Evolutionary conservation across 2,329 filamentous ascomycete genomes (phyloP).

Genomic region (Aspergillus ustus): DNA sequence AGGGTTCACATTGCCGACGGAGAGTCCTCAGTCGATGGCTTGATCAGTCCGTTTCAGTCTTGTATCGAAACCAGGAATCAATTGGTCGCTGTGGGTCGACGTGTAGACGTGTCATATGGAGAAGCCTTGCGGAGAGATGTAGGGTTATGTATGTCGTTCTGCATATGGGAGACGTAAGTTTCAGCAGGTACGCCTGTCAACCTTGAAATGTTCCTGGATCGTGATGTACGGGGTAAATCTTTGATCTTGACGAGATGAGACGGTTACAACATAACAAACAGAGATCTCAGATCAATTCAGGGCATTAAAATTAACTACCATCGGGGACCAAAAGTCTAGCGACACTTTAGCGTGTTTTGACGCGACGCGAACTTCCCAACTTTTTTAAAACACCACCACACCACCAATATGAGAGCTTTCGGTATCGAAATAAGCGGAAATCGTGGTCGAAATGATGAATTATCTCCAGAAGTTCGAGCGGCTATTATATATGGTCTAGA

Average conservation of each 20-base stretch:
- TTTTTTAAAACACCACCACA: too few species aligned
- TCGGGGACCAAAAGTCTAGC: not conserved
- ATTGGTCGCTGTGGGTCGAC: conserved; percentile 9
- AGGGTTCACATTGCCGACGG: not conserved
- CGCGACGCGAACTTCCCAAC: too few species aligned
- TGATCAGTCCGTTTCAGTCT: not conserved
- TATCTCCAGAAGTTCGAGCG: not conserved
- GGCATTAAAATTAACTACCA: not conserved
- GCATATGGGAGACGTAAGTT: not conserved
- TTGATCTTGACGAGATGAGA: not conserved
- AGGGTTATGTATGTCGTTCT: not conserved
- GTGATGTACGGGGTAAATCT: not conserved
- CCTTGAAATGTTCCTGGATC: not conserved
- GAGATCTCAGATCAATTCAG: not conserved
- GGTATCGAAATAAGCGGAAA: not conserved
- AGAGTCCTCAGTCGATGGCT: not conserved
- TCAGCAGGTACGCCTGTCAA: not conserved
- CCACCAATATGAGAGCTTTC: too few species aligned
- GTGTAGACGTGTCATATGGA: conserved; percentile 9
- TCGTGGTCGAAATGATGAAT: not conserved
- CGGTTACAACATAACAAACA: not conserved
- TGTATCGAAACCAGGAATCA: not conserved
- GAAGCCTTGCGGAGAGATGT: not conserved
- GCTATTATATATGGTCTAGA: not conserved
- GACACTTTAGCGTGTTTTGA: too few species aligned